These are phyloP conservation scores for Penicillium lagena DNA, from an alignment of 495 filamentous ascomycete genomes.

Conservation along the genomic window DNA sequence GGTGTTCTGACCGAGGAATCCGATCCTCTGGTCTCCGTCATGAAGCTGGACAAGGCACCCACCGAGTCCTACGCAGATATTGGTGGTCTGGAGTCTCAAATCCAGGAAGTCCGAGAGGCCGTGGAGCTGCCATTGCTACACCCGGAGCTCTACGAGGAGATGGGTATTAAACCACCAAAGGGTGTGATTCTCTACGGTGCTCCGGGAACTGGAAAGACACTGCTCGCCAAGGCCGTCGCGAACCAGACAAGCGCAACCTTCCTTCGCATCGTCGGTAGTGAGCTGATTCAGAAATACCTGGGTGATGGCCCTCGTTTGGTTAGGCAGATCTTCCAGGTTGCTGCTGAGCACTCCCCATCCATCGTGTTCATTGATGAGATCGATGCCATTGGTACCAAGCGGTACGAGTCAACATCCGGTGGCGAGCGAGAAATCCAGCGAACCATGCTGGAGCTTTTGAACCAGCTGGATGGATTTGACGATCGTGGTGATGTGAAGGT, in stretches of 20 bases:
- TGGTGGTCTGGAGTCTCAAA: conserved; percentile 89
- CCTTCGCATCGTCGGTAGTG: conserved; percentile 93
- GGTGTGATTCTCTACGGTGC: conserved; percentile 99
- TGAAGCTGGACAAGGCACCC: conserved; percentile 99
- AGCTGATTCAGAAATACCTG: conserved; percentile 98
- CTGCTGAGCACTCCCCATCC: conserved; percentile 90
- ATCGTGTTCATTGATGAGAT: conserved; percentile 99
- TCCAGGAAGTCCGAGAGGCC: conserved; percentile 95
- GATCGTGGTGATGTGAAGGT: conserved; percentile 99
- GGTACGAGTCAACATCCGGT: conserved; percentile 94
- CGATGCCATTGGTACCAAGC: conserved; percentile 97
- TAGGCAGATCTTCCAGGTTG: conserved; percentile 95
- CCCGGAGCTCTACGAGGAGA: conserved; percentile 98
- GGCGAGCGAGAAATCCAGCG: conserved; percentile 97
- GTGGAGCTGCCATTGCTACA: conserved; percentile 95
- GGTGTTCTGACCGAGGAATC: conserved; percentile 96
- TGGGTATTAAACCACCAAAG: conserved; percentile 99
- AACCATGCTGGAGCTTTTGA: conserved; percentile 97
- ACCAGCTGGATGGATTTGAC: conserved; percentile 98
- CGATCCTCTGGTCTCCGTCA: conserved; percentile 93
- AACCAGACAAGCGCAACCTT: conserved; percentile 99
- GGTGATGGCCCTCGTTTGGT: conserved; percentile 93
- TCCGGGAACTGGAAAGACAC: conserved; percentile 94
- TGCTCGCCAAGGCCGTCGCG: conserved; percentile 95
- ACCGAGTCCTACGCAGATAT: conserved; percentile 99